Percentiles rank a stretch among this genome's conserved stretches.
Evolutionary conservation across 257 asterid species (phyloP).

Genomic region (Capsicum chinense): DNA sequence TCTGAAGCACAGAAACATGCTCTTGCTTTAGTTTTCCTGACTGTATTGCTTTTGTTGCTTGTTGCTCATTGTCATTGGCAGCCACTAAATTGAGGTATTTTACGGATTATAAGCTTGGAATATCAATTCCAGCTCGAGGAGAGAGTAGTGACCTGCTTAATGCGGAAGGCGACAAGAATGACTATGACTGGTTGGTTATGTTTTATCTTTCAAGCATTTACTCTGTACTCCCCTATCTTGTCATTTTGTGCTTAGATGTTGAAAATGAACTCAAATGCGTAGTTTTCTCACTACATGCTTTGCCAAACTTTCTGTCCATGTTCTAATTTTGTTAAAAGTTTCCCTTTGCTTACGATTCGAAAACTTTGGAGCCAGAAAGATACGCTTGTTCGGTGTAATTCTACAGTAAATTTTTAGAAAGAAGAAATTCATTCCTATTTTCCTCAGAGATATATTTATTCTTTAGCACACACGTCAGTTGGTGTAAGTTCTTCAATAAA

Average conservation of each 20-base stretch:
- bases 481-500: conserved; percentile 1
- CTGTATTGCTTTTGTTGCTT: conserved; percentile 35
- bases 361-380: conserved; percentile 3
- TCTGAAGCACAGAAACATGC: conserved; percentile 1
- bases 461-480: background rate
- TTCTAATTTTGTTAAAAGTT: background rate
- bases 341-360: background rate
- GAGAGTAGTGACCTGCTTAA: conserved; percentile 86
- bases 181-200: conserved; percentile 83
- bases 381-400: background rate
- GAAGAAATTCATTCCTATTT: background rate
- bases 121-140: conserved; percentile 84
- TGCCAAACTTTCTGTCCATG: background rate
- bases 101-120: conserved; percentile 69
- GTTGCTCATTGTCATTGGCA: conserved; percentile 50
- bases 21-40: conserved; percentile 34
- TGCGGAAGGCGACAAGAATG: conserved; percentile 88
- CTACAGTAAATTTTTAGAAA: conserved; percentile 5
- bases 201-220: conserved; percentile 28
- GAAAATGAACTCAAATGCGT: conserved; percentile 23
- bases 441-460: background rate
- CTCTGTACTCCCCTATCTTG: conserved; percentile 21
- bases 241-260: background rate
- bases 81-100: conserved; percentile 68
- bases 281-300: background rate